A percentile compares a stretch with the other conserved stretches of the same genome.
These are phyloP conservation scores for Geoglossum glabrum DNA, from an alignment of 495 filamentous ascomycete species.

Conservation along the genomic window DNA sequence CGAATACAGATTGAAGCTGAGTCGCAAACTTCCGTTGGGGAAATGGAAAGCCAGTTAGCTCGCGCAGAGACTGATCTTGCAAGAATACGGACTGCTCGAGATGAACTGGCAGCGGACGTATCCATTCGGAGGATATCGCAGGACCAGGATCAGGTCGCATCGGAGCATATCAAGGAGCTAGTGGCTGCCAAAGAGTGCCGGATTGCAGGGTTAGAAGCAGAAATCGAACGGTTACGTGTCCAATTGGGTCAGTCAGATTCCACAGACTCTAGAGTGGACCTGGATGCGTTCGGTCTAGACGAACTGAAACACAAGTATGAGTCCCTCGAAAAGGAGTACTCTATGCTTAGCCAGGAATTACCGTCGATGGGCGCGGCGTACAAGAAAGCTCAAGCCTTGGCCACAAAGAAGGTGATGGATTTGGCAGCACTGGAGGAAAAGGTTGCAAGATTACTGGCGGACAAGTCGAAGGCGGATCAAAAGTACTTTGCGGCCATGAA, in stretches of 20 bases:
- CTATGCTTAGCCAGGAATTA: slow-evolving; percentile 69
- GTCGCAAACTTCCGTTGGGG: slow-evolving; percentile 41
- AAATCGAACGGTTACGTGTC: slow-evolving; percentile 48
- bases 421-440: slow-evolving; percentile 57
- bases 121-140: slow-evolving; percentile 59
- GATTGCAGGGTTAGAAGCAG: slow-evolving; percentile 60
- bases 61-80: slow-evolving; percentile 68
- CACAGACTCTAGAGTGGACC: slow-evolving; percentile 24
- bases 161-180: slow-evolving; percentile 56
- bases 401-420: slow-evolving; percentile 71
- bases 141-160: slow-evolving; percentile 48
- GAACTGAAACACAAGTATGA: slow-evolving; percentile 53
- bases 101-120: slow-evolving; percentile 66
- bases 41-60: slow-evolving; percentile 62
- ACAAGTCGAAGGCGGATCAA: slow-evolving; percentile 91
- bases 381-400: slow-evolving; percentile 63
- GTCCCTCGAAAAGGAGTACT: slow-evolving; percentile 55
- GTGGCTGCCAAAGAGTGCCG: slow-evolving; percentile 51
- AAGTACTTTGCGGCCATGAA: slow-evolving; percentile 95
- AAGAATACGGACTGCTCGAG: slow-evolving; percentile 59
- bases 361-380: slow-evolving; percentile 70
- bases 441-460: slow-evolving; percentile 49
- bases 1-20: slow-evolving; percentile 64
- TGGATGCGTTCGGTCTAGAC: slow-evolving; percentile 36
- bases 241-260: slow-evolving; percentile 24